Conservation (phyloP, 208 protist genomes). For the Trypanosoma vivax region DNA sequence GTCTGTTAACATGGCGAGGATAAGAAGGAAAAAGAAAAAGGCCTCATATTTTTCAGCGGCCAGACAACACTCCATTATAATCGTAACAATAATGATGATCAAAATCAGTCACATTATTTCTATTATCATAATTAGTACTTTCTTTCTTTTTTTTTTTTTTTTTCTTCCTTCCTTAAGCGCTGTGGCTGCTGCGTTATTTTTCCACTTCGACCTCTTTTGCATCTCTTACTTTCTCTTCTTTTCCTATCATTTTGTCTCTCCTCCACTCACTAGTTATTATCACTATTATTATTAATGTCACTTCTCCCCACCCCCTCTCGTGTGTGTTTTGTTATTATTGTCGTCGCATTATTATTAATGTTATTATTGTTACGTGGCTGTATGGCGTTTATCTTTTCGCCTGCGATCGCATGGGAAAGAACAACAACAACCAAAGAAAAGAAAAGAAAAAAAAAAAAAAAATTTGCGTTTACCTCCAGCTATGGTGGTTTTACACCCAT, state of each 20-base stretch:
- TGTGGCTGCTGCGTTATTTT: neutral
- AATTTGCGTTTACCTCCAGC: neutral
- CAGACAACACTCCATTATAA: too few species aligned
- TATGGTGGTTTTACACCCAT: neutral
- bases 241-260: neutral
- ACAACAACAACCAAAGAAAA: neutral
- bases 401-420: neutral
- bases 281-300: neutral
- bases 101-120: too few species aligned
- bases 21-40: too few species aligned
- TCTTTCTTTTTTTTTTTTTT: constrained; percentile 1
- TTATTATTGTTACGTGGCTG: too few species aligned
- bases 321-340: too few species aligned
- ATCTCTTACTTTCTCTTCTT: neutral
- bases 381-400: neutral
- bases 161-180: neutral
- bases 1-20: too few species aligned
- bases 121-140: neutral
- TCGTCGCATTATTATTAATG: too few species aligned
- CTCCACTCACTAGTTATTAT: neutral
- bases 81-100: too few species aligned
- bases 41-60: too few species aligned
- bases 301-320: neutral
- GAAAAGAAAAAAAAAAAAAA: neutral
- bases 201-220: neutral